A percentile compares a stretch with the other conserved stretches of the same genome.
These are phyloP conservation scores for Diphasiastrum complanatum DNA, from an alignment of 83 land plant species.

Conservation along the genomic window DNA sequence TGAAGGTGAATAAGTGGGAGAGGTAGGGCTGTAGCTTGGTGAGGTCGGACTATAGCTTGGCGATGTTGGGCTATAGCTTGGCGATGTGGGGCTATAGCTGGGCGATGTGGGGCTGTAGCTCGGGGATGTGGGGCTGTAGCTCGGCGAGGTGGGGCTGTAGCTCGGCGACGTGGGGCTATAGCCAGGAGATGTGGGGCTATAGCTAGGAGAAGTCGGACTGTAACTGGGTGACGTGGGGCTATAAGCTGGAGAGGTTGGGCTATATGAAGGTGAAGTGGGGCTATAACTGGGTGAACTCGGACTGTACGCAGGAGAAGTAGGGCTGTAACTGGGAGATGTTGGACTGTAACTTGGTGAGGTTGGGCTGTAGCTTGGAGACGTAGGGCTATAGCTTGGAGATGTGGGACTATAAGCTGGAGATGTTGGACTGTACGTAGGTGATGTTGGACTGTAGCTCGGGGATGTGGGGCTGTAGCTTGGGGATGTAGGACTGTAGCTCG, in stretches of 20 bases:
- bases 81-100: constrained; percentile 72
- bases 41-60: constrained; percentile 36
- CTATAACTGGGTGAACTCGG: constrained; percentile 75
- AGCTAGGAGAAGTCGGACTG: constrained; percentile 68
- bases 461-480: constrained; percentile 62
- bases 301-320: constrained; percentile 56
- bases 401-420: constrained; percentile 64
- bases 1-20: constrained; percentile 36
- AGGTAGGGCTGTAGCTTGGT: constrained; percentile 39
- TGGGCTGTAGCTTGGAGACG: constrained; percentile 69
- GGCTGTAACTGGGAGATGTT: constrained; percentile 26
- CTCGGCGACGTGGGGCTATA: constrained; percentile 72
- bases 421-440: constrained; percentile 73
- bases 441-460: constrained; percentile 63
- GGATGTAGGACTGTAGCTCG: constrained; percentile 54
- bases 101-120: constrained; percentile 38
- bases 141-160: constrained; percentile 74
- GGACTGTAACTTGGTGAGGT: constrained; percentile 74
- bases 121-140: constrained; percentile 50
- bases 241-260: constrained; percentile 39
- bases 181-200: constrained; percentile 58
- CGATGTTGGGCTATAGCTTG: constrained; percentile 56
- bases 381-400: constrained; percentile 65
- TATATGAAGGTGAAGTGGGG: constrained; percentile 39
- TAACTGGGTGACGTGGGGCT: constrained; percentile 72